These are phyloP conservation scores for Luffa aegyptiaca DNA, from an alignment of 306 rosid species.

Conservation along the genomic window DNA sequence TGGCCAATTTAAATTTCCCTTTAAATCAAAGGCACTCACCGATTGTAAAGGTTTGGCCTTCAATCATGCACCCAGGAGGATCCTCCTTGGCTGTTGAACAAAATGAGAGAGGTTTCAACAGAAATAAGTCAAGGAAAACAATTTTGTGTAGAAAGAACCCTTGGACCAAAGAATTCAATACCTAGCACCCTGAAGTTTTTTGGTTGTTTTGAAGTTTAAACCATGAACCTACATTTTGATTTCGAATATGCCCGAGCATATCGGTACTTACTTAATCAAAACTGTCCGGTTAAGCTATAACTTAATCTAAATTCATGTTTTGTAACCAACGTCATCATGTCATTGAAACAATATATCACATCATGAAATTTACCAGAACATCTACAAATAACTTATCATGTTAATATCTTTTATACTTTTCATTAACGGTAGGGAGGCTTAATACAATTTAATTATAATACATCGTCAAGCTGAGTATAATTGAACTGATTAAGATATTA, in stretches of 20 bases:
- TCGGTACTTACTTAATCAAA: background rate
- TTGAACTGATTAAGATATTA: too few relatives aligned
- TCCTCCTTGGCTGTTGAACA: slow-evolving; percentile 49
- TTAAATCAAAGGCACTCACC: slow-evolving; percentile 26
- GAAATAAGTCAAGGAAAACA: background rate
- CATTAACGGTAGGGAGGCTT: too few relatives aligned
- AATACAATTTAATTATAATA: too few relatives aligned
- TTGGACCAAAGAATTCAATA: background rate
- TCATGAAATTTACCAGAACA: too few relatives aligned
- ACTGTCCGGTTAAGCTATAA: too few relatives aligned
- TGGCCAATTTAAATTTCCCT: too few relatives aligned
- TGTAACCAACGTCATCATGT: too few relatives aligned
- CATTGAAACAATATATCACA: background rate
- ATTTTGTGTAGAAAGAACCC: background rate
- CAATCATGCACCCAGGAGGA: slow-evolving; percentile 65
- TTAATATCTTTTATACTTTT: too few relatives aligned
- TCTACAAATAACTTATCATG: too few relatives aligned
- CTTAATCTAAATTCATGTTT: too few relatives aligned
- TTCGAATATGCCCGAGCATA: background rate
- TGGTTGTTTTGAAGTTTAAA: background rate
- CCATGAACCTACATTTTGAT: background rate
- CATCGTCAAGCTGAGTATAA: too few relatives aligned
- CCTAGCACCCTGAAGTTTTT: background rate
- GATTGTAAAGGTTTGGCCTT: slow-evolving; percentile 89
- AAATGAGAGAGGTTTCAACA: background rate